Conservation (phyloP, 768 basidiomycete species). For the Pleurotus djamor region DNA sequence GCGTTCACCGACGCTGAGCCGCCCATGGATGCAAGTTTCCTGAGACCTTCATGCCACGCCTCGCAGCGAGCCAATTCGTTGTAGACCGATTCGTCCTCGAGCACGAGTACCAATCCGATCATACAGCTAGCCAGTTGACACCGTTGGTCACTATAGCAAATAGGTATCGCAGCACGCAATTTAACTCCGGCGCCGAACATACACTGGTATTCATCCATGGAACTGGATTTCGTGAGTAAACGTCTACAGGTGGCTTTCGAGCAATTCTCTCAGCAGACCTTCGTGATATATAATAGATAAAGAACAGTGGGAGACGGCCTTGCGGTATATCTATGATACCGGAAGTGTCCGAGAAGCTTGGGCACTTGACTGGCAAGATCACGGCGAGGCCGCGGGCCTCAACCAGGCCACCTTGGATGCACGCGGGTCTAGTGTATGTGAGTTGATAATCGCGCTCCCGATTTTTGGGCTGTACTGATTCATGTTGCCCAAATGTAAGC, state of each 20-base stretch:
- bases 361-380: slow-evolving; percentile 49
- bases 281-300: slow-evolving; percentile 33
- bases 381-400: slow-evolving; percentile 45
- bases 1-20: too few relatives aligned
- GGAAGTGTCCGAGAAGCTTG: slow-evolving; percentile 39
- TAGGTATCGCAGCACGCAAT: too few relatives aligned
- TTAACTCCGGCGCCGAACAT: not conserved
- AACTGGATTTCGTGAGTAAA: slow-evolving; percentile 4
- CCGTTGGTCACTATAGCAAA: too few relatives aligned
- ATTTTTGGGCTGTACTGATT: too few relatives aligned
- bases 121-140: too few relatives aligned
- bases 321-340: slow-evolving; percentile 23
- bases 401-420: slow-evolving; percentile 30
- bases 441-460: too few relatives aligned
- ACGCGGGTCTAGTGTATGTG: slow-evolving; percentile 9
- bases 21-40: too few relatives aligned
- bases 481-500: slow-evolving; percentile 16
- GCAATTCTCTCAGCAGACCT: too few relatives aligned
- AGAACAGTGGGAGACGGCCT: slow-evolving; percentile 52
- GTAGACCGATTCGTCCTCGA: too few relatives aligned
- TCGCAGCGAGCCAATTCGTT: too few relatives aligned
- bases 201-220: slow-evolving; percentile 1
- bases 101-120: too few relatives aligned
- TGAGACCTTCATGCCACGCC: too few relatives aligned
- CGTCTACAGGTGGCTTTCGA: not conserved